Evolutionary conservation across 148 eudicot genomes (phyloP).

Genomic region (Chenopodium formosanum): DNA sequence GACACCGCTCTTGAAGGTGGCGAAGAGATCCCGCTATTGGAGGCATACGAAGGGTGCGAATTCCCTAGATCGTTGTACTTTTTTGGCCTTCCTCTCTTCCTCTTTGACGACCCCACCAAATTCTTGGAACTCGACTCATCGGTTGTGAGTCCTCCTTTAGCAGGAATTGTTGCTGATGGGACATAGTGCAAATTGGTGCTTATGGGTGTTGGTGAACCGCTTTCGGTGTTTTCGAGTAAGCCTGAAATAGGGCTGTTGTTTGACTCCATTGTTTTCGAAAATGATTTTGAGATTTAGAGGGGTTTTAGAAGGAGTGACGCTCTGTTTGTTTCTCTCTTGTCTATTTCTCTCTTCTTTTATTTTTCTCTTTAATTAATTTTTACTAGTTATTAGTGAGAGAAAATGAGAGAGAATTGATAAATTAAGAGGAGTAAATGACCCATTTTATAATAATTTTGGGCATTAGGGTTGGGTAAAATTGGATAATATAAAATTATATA

Average conservation of each 20-base stretch:
- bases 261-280: slow-evolving; percentile 41
- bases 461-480: not conserved
- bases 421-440: not conserved
- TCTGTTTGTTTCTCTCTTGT: not conserved
- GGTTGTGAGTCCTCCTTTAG: slow-evolving; percentile 8
- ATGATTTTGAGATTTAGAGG: slow-evolving; percentile 14
- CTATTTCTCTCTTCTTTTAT: not conserved
- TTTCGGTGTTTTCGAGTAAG: slow-evolving; percentile 40
- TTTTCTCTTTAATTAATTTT: not conserved
- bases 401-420: slow-evolving; percentile 7
- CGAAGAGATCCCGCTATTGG: slow-evolving; percentile 5
- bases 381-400: not conserved
- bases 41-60: slow-evolving; percentile 33
- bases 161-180: not conserved
- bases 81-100: slow-evolving; percentile 63
- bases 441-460: not conserved
- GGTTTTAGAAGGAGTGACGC: slow-evolving; percentile 23
- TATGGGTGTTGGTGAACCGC: slow-evolving; percentile 40
- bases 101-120: slow-evolving; percentile 17
- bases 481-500: not conserved
- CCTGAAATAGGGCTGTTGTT: slow-evolving; percentile 49
- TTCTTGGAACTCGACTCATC: slow-evolving; percentile 6
- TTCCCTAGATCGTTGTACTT: slow-evolving; percentile 76
- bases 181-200: not conserved
- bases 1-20: not conserved